Conservation (phyloP, 306 rosid species). For the Vicia villosa region DNA sequence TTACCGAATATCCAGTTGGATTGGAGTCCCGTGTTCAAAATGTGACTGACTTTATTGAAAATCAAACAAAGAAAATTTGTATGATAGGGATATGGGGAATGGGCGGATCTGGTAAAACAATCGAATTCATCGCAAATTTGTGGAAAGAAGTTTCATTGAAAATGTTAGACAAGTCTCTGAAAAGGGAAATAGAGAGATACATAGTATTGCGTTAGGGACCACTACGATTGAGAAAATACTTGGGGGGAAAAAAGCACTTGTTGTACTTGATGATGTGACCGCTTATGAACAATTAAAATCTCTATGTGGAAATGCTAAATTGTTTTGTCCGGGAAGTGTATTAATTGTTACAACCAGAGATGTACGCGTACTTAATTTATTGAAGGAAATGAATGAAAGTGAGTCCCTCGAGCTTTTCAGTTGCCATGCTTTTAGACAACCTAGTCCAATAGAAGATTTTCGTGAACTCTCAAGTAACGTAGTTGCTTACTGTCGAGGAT, state of each 20-base stretch:
- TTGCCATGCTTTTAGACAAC: conserved; percentile 36
- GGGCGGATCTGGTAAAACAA: too few species aligned
- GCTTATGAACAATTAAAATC: conserved; percentile 2
- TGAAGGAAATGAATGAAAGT: conserved; percentile 3
- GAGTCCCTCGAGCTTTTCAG: conserved; percentile 39
- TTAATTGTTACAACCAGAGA: conserved; percentile 41
- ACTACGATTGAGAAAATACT: too few species aligned
- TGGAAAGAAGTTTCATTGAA: too few species aligned
- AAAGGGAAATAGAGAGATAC: not conserved
- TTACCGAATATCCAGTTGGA: too few species aligned
- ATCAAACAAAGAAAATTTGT: too few species aligned
- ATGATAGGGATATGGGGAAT: too few species aligned
- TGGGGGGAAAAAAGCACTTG: not conserved
- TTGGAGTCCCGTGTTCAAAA: too few species aligned
- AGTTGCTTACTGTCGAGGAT: conserved; percentile 33
- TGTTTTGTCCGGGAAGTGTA: conserved; percentile 37
- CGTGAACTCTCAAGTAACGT: conserved; percentile 7
- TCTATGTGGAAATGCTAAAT: not conserved
- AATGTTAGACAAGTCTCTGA: too few species aligned
- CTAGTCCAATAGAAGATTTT: not conserved
- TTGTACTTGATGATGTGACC: conserved; percentile 35
- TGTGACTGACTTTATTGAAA: too few species aligned
- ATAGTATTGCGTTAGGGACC: not conserved
- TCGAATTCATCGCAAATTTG: too few species aligned
- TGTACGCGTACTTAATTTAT: conserved; percentile 8